Conservation (phyloP, 2,329 filamentous ascomycete genomes). For the Ramichloridium luteum region DNA sequence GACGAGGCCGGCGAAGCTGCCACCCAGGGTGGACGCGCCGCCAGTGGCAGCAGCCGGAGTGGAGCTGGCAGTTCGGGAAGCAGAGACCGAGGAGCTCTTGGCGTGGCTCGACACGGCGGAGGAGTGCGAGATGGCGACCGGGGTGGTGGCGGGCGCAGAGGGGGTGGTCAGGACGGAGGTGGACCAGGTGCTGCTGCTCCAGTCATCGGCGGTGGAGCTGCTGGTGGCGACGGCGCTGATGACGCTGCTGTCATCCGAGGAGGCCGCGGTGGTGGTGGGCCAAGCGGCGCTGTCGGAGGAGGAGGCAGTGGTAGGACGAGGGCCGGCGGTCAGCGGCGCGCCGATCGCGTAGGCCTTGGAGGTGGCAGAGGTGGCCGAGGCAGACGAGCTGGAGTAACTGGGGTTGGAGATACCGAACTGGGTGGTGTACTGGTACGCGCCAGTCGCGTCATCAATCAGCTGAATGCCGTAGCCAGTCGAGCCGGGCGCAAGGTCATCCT, state of each 20-base stretch:
- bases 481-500: conserved; percentile 29
- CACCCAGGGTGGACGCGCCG: conserved; percentile 19
- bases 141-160: conserved; percentile 17
- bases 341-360: conserved; percentile 16
- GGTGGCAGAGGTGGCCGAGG: conserved; percentile 14
- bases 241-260: conserved; percentile 2
- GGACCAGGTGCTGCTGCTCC: conserved; percentile 22
- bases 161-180: conserved; percentile 14
- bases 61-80: conserved; percentile 16
- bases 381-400: conserved; percentile 15
- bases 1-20: conserved; percentile 28
- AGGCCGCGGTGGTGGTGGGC: conserved; percentile 5
- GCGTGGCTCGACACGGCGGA: conserved; percentile 5
- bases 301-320: conserved; percentile 15
- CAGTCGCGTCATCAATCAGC: conserved; percentile 46
- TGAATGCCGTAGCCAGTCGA: conserved; percentile 47
- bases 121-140: conserved; percentile 7
- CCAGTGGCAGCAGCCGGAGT: conserved; percentile 11
- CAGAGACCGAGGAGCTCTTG: conserved; percentile 13
- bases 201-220: conserved; percentile 24
- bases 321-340: conserved; percentile 17
- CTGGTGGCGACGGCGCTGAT: conserved; percentile 6
- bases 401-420: conserved; percentile 49
- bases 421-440: conserved; percentile 49
- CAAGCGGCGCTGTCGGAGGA: conserved; percentile 9